These are phyloP conservation scores for Suillus fuscotomentosus DNA, from an alignment of 768 basidiomycete genomes.

Conservation along the genomic window DNA sequence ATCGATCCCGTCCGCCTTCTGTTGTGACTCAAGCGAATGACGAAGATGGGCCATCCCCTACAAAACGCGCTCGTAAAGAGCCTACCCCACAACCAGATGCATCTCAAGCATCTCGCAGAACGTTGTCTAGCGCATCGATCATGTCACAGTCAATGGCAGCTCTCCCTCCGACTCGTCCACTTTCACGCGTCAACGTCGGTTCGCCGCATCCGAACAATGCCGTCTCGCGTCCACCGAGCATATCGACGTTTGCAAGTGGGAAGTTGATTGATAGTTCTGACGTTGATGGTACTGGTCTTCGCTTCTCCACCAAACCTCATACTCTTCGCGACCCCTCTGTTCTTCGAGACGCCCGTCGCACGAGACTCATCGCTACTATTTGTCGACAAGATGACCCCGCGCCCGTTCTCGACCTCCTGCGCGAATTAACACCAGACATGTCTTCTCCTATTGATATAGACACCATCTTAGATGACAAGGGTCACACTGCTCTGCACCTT, in stretches of 20 bases:
- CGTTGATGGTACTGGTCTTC: slow-evolving; percentile 46
- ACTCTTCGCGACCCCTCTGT: slow-evolving; percentile 54
- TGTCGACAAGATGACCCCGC: slow-evolving; percentile 68
- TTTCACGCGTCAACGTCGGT: slow-evolving; percentile 31
- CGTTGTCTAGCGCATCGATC: slow-evolving; percentile 5
- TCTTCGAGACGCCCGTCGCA: slow-evolving; percentile 51
- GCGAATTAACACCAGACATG: slow-evolving; percentile 53
- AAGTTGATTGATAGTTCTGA: slow-evolving; percentile 41
- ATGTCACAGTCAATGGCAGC: slow-evolving; percentile 14
- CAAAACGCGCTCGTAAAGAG: slow-evolving; percentile 71
- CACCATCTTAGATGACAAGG: slow-evolving; percentile 88
- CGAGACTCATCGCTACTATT: slow-evolving; percentile 64
- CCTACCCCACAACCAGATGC: slow-evolving; percentile 34
- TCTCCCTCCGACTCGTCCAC: slow-evolving; percentile 25
- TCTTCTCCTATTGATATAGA: slow-evolving; percentile 58
- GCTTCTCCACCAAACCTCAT: slow-evolving; percentile 69
- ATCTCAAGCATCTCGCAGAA: slow-evolving; percentile 17
- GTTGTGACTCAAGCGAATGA: slow-evolving; percentile 47
- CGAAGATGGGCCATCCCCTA: slow-evolving; percentile 65
- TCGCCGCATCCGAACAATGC: slow-evolving; percentile 42
- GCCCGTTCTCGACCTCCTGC: slow-evolving; percentile 60
- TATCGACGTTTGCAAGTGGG: slow-evolving; percentile 41
- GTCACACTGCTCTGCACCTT: slow-evolving; percentile 92
- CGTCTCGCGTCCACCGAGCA: slow-evolving; percentile 46
- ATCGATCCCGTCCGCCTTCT: slow-evolving; percentile 52